Base-by-base conservation (phyloP, 495 filamentous ascomycete species). In the Podospora didyma region DNA sequence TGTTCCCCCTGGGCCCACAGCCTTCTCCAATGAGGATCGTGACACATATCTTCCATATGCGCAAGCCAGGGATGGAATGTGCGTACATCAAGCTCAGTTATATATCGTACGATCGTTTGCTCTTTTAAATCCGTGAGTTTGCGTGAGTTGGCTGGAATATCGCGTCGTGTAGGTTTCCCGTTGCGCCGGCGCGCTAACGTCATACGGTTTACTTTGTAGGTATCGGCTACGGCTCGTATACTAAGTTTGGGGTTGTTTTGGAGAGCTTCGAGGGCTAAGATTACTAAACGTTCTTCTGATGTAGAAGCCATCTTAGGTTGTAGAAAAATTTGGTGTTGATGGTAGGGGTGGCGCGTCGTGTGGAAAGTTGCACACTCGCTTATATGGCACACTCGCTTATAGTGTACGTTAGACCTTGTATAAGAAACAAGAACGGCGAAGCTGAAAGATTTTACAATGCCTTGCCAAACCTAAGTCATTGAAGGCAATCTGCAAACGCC, bases 121-220 rank as follows among this genome's bases (percentile, higher is more conserved):
- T 51, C 48, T 19, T 51, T 28, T 17, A 50, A 34, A 50, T 50
- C 48, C 24, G 48, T 50, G 6, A 50, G 48, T n/a, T 50, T 50
- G 16, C 48, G 48, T 35, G 26, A 50, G 48, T 50, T 50, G 26
- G 48, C 23, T 31, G 24, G 48, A 34, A 50, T 50, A 50, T 50
- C 48, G 48, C 48, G 24, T 50, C 48, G 1, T 34, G 20, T 10
- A 3, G 49, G n/a, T 35, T 3, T 2, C n/a, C 34, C 34, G 14
- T 7, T 14, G 34, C 34, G 34, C 14, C 34, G 34, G 34, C n/a
- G n/a, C n/a, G n/a, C n/a, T 37, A 37, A 14, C 34, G 34, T 37
- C 7, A 14, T 37, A 37, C 14, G 7, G 14, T 14, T 37, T 37
- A 37, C 14, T 7, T 37, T 37, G 34, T 37, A 37, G 7, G 14